Evolutionary conservation across 1,139 yeast genomes (phyloP).

Genomic region (Scheffersomyces lignicola): DNA sequence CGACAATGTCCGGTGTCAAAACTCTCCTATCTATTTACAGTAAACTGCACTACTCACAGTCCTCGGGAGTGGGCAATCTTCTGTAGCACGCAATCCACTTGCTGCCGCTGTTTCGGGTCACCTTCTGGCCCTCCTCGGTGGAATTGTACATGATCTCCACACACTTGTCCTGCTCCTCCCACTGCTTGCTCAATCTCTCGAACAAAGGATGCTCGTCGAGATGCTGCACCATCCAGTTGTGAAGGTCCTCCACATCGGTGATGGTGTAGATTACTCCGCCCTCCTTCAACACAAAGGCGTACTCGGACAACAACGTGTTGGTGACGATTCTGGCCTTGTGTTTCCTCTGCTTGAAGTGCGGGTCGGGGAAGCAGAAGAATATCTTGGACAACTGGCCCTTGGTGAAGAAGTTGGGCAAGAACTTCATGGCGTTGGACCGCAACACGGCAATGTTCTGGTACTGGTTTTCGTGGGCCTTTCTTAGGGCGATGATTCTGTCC

Average conservation of each 20-base stretch:
- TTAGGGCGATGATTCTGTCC: slow-evolving; percentile 86
- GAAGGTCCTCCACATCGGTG: slow-evolving; percentile 93
- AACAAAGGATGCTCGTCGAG: slow-evolving; percentile 88
- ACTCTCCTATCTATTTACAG: too few species aligned
- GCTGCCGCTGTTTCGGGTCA: slow-evolving; percentile 80
- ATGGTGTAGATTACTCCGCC: slow-evolving; percentile 92
- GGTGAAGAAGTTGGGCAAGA: slow-evolving; percentile 86
- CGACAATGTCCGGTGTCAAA: too few species aligned
- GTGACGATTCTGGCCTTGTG: slow-evolving; percentile 97
- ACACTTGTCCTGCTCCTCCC: slow-evolving; percentile 80
- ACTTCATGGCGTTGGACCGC: slow-evolving; percentile 97
- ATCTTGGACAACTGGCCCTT: slow-evolving; percentile 82
- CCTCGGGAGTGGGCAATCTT: slow-evolving; percentile 64
- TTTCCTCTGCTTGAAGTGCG: slow-evolving; percentile 95
- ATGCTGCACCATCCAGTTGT: slow-evolving; percentile 95
- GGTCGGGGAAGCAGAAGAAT: slow-evolving; percentile 99
- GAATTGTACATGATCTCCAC: slow-evolving; percentile 84
- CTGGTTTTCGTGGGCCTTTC: slow-evolving; percentile 39
- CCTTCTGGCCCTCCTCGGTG: slow-evolving; percentile 98
- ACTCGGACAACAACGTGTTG: slow-evolving; percentile 82
- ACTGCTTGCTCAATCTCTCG: slow-evolving; percentile 72
- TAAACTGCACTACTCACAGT: slow-evolving; percentile 28
- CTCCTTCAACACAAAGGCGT: slow-evolving; percentile 84
- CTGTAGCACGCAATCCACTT: slow-evolving; percentile 88
- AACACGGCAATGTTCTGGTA: slow-evolving; percentile 87